Conservation (phyloP, 176 grass and related monocot genomes). For the Avena atlantica region DNA sequence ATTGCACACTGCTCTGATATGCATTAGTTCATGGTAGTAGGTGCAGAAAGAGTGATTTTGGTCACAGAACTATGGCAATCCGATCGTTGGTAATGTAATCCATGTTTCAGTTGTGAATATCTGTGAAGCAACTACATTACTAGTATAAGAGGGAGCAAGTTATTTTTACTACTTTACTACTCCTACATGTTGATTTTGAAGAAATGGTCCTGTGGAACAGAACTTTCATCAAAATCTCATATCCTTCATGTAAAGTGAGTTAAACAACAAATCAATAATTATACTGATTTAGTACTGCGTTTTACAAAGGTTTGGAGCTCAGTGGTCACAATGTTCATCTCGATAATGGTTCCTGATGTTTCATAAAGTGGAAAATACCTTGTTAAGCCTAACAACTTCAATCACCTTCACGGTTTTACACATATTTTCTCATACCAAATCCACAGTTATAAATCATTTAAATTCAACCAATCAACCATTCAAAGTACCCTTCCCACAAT, state of each 20-base stretch:
- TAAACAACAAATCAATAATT: background rate
- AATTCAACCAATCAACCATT: background rate
- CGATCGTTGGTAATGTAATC: background rate
- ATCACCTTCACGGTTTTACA: background rate
- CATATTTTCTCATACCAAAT: background rate
- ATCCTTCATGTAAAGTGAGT: background rate
- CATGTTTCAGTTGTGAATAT: slow-evolving; percentile 5
- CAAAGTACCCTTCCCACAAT: too few species aligned
- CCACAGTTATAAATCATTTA: background rate
- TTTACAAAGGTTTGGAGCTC: background rate
- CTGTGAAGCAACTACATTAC: background rate
- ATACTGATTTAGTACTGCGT: background rate
- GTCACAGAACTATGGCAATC: background rate
- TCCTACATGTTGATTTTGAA: background rate
- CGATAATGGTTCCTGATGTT: background rate
- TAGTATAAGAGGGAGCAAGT: background rate
- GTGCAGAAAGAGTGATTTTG: background rate
- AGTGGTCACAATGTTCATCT: background rate
- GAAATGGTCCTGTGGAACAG: background rate
- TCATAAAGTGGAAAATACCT: background rate
- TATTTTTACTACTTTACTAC: background rate
- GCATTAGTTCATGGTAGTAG: background rate
- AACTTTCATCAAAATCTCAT: background rate
- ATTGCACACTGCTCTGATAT: background rate
- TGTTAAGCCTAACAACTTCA: background rate